A percentile compares a stretch with the other conserved stretches of the same genome.
phyloP scores from a whole-genome alignment of 441 rosid genomes.

The Pelargonium myrrhifolium region DNA sequence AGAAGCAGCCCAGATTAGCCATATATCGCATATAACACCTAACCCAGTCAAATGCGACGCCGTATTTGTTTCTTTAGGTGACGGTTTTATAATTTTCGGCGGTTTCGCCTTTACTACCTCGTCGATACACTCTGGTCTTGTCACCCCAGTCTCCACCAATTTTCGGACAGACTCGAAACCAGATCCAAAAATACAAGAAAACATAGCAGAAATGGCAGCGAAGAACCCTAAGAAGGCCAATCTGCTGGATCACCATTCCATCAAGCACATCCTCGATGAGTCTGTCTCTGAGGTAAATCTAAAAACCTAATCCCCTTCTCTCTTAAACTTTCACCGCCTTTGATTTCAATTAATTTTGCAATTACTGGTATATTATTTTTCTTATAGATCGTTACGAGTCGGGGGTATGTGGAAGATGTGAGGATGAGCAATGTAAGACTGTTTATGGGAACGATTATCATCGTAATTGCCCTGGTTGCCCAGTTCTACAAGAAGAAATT shows the following conservation, averaged over 20 bases:
- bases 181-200: slow-evolving; percentile 35
- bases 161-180: not conserved
- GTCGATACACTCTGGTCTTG: no score
- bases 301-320: slow-evolving; percentile 15
- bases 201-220: slow-evolving; percentile 40
- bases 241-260: slow-evolving; percentile 82
- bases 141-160: no score
- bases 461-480: slow-evolving; percentile 69
- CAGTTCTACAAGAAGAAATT: slow-evolving; percentile 98
- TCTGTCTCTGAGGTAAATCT: slow-evolving; percentile 64
- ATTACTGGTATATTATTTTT: not conserved
- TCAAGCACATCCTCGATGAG: slow-evolving; percentile 90
- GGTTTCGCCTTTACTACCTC: no score
- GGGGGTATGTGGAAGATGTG: slow-evolving; percentile 78
- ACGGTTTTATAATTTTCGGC: no score
- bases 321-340: slow-evolving; percentile 6
- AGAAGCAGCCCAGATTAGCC: no score
- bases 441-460: slow-evolving; percentile 57
- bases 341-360: not conserved
- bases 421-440: slow-evolving; percentile 71
- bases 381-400: slow-evolving; percentile 58
- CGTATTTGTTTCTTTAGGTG: no score
- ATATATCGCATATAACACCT: no score
- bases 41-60: no score
- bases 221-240: slow-evolving; percentile 71